Base-by-base conservation (phyloP, 129 eudicot genomes). In the Flaveria bidentis region DNA sequence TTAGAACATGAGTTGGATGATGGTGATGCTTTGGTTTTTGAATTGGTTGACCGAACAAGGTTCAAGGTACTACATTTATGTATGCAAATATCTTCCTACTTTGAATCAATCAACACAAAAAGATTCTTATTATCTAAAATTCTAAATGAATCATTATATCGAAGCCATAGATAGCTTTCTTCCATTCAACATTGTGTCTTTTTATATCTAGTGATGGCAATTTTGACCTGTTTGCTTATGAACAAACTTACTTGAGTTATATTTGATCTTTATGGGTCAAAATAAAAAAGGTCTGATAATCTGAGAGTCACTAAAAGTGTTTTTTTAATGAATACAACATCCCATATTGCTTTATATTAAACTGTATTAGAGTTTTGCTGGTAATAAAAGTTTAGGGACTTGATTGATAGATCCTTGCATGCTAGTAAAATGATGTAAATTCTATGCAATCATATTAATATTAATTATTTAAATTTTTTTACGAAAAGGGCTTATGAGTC, bases 11-110 rank as follows among this genome's bases (percentile, higher is more conserved):
- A 91, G 68, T 60, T 88, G 73, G 97, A 91, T 4, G 97, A 91
- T 76, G 97, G 97, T 67, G 97, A 91, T 87, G 97, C 97, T 83
- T 74, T 91, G 65, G 85, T 91, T 46, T 91, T 91, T 66, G 89
- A 91, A 84, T 73, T 91, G 84, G 62, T 75, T 68, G 87, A 91
- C 70, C 87, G 76, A 61, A 87, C 82, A 39, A 80, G 84, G 78
- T 91, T 91, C 62, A 91, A 88, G 94, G 97, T 88, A 71, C 13
- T 10, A 28, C 39, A 22, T 62, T 45, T 62, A 13, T 2, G 5
- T 6, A 55, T 53, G 67, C 13, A 47, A 72, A 66, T 15, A 41
- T 47, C 23, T 69, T 69, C 33, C 57, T 30, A 23, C 2, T 68
- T 70, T 68, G 1, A 20, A 12, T 45, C 17, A 42, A 42, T 74